A percentile compares a stretch with the other conserved stretches of the same genome.
Conservation (phyloP, 768 basidiomycete genomes). For the Tylopilus vinaceipallidus region DNA sequence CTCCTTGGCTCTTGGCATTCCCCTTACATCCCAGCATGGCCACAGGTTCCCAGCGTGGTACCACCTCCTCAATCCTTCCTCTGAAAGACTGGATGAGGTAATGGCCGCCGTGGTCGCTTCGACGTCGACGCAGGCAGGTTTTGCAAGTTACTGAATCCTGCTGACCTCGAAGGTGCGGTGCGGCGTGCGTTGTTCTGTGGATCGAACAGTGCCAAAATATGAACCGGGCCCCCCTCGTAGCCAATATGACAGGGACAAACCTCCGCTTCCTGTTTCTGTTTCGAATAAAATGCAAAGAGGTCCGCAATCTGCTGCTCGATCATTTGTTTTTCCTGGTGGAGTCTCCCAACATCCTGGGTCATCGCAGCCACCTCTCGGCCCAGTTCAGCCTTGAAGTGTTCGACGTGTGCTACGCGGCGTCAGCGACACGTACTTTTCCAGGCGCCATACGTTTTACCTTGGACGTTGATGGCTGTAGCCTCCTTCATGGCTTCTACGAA, state of each 20-base stretch:
- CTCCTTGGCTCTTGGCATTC: neutral
- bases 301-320: conserved; percentile 73
- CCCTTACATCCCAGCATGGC: neutral
- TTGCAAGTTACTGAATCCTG: conserved; percentile 25
- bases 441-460: conserved; percentile 43
- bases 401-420: conserved; percentile 63
- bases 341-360: conserved; percentile 68
- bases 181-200: conserved; percentile 26
- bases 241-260: conserved; percentile 12
- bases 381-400: conserved; percentile 83
- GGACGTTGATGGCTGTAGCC: conserved; percentile 84
- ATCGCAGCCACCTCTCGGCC: conserved; percentile 70
- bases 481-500: conserved; percentile 97
- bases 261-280: conserved; percentile 50
- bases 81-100: conserved; percentile 31
- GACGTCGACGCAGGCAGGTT: conserved; percentile 25
- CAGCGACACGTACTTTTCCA: neutral
- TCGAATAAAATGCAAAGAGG: conserved; percentile 68
- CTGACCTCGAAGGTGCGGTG: conserved; percentile 16
- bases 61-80: conserved; percentile 13
- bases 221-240: neutral
- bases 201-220: neutral
- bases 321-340: conserved; percentile 62
- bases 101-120: conserved; percentile 27
- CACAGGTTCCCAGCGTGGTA: neutral